Percentiles rank a stretch among this genome's conserved stretches.
These are phyloP conservation scores for Yamadazyma kanchanaburiensis DNA, from an alignment of 1,139 yeast genomes.

Conservation along the genomic window DNA sequence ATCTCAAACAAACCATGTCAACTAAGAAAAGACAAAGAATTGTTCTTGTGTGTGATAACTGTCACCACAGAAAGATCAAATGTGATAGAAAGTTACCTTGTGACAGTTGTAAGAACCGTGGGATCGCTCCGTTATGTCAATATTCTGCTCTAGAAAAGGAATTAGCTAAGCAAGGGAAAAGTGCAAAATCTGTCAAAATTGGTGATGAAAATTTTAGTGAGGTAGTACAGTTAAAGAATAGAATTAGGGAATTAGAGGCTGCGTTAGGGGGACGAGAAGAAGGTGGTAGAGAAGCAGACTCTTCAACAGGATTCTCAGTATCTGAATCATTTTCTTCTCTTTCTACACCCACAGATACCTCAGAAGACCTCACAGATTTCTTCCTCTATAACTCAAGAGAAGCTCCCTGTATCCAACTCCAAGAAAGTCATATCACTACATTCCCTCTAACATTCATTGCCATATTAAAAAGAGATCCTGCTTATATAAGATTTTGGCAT, in stretches of 20 bases:
- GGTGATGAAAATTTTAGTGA: constrained; percentile 3
- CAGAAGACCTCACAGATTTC: constrained; percentile 11
- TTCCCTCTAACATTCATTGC: constrained; percentile 12
- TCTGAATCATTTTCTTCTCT: background rate
- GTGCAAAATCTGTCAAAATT: constrained; percentile 6
- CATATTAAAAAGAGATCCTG: constrained; percentile 11
- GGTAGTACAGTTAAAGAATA: constrained; percentile 1
- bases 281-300: no score
- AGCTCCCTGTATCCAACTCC: constrained; percentile 7
- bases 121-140: constrained; percentile 12
- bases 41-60: constrained; percentile 16
- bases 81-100: constrained; percentile 16
- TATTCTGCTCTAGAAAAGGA: constrained; percentile 14
- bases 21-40: constrained; percentile 15
- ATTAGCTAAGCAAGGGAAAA: constrained; percentile 13
- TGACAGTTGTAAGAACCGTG: constrained; percentile 13
- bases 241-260: constrained; percentile 8
- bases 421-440: constrained; percentile 8
- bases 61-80: constrained; percentile 16
- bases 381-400: constrained; percentile 6
- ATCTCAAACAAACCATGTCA: constrained; percentile 2
- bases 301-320: background rate
- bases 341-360: constrained; percentile 3
- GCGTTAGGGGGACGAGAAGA: no score
- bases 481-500: constrained; percentile 11